Evolutionary conservation across 1,284 basidiomycete species (phyloP), one percentile per base, ranked within the genome.

Genomic region (Cryptococcus sp.): DNA sequence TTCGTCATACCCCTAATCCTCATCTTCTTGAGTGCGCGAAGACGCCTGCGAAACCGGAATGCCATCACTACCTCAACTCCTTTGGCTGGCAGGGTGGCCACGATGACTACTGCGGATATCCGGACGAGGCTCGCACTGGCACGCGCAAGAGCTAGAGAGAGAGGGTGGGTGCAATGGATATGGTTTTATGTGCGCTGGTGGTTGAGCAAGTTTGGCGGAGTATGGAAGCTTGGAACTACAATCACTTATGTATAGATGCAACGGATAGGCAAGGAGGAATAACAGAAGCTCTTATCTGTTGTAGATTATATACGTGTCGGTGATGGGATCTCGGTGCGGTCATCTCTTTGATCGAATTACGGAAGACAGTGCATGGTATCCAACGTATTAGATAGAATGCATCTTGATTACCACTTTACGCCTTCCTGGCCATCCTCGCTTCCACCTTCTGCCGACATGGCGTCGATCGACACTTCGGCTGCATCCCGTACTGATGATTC

Each of bases 141-240:
- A 16, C 35, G 57, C 22, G 60, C 53, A 15, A 45, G 54, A 30
- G 30, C 30, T 35, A 35, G 13, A 35, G 46, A 54, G 39, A 55
- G 64, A 23, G 52, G 57, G 17, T 60, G 62, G 50, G 52, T 60
- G 58, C 57, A 61, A n/a, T 75, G 71, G 73, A 8, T 72, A 5
- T 47, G 43, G 38, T 70, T 57, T 54, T 73, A 62, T 58, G 11
- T 77, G n/a, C 50, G 60, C 22, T 75, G 73, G 73, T 77, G 74
- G 74, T 39, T 65, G 5, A 55, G 58, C 20, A 76, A 76, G 63
- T 57, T 75, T 25, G 54, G 50, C 5, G 76, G 76, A 13, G 67
- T 77, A 3, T 77, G 73, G 76, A 68, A 65, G 46, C 60, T 77
- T 55, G 76, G 72, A 2, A 77, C 74, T 4, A 76, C 74, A 2